Base-by-base conservation (phyloP, 306 rosid species). In the Astragalus glycyphyllos region DNA sequence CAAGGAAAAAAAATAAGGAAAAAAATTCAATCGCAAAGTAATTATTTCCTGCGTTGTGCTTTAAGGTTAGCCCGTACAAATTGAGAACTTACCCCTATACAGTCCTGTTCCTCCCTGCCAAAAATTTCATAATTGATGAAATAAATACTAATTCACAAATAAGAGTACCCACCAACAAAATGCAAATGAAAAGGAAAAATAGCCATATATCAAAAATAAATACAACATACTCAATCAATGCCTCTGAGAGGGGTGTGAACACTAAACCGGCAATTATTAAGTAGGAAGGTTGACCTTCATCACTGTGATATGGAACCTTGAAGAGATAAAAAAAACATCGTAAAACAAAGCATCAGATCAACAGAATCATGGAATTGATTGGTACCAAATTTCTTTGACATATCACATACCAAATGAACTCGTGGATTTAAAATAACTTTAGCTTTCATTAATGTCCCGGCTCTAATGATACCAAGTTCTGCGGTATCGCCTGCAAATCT, bases 201-300 rank as follows among this genome's bases (percentile, higher is more conserved):
- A 12, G 66, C 64, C 61, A 49, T 68, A 54, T 38, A 64, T 16
- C 26, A 51, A 61, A 16, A 50, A 49, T 56, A 72, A 65, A 38
- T 34, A 7, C 11, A 44, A 77, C 97, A 59, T 94, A 94, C 99
- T 87, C 99, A 35, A 94, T 94, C 80, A 91, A 75, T 54, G 97
- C 95, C 72, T 91, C 99, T 3, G 99, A 94, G 58, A 94, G 97
- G 47, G 97, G 99, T 65, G 97, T 94, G 81, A 94, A 94, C 84
- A 94, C 99, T 84, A 94, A 89, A 63, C 97, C 97, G 15, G 97
- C 96, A 84, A 76, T 91, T 69, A 94, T 94, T 59, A 91, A 77
- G 84, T 94, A 94, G 65, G 99, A 91, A 65, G 97, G 97, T 77
- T 86, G 97, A 61, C 92, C 96, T 65, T 87, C 96, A 57, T 90